Evolutionary conservation across 371 early-diverging fungal species (phyloP).

Genomic region (Batrachochytrium dendrobatidis): DNA sequence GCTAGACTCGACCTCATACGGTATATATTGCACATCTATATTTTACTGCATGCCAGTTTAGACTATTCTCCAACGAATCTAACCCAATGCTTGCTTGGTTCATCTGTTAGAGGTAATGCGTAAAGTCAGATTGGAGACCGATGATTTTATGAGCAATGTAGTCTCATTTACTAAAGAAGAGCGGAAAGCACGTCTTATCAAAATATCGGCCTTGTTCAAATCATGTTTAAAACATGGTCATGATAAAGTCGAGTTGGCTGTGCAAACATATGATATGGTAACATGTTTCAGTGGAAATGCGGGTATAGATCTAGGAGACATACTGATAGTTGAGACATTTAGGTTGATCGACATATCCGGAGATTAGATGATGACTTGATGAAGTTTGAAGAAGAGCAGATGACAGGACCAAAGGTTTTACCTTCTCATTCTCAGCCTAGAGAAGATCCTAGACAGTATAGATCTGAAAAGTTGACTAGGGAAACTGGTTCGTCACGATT

Average conservation of each 20-base stretch:
- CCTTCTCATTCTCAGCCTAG: conserved; percentile 12
- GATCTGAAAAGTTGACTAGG: no score
- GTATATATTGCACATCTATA: no score
- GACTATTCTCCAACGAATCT: no score
- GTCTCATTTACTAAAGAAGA: conserved; percentile 33
- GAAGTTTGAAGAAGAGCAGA: conserved; percentile 82
- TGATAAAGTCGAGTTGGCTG: conserved; percentile 85
- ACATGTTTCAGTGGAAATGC: conserved; percentile 5
- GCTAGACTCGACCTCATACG: background rate
- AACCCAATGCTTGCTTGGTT: no score
- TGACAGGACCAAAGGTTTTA: conserved; percentile 45
- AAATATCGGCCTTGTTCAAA: conserved; percentile 39
- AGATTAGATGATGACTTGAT: conserved; percentile 82
- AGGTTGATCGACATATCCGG: conserved; percentile 87
- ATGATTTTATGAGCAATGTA: conserved; percentile 23
- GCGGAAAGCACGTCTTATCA: conserved; percentile 51
- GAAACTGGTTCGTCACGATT: background rate
- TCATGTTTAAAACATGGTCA: conserved; percentile 81
- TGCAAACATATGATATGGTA: conserved; percentile 87
- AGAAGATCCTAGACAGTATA: no score
- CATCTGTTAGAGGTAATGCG: conserved; percentile 10
- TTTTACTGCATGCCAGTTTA: no score
- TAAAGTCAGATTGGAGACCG: conserved; percentile 19
- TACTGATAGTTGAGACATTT: background rate
- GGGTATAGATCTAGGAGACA: background rate